Evolutionary conservation across 2,329 filamentous ascomycete species (phyloP).

Genomic region (Claviceps sp.): DNA sequence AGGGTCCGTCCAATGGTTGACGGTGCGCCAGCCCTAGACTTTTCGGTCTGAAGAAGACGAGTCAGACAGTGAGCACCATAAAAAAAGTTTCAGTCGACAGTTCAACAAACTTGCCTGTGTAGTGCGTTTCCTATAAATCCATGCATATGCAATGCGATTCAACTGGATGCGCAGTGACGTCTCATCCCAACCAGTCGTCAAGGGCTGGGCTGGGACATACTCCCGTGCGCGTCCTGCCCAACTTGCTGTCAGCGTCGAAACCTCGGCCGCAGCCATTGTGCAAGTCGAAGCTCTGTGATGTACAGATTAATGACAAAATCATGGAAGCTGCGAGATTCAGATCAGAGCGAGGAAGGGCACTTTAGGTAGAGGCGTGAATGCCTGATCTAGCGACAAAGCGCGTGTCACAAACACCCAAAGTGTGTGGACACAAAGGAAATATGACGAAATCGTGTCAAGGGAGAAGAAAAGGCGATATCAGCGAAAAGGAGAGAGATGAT

Average conservation of each 20-base stretch:
- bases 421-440: too few species aligned
- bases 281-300: conserved; percentile 30
- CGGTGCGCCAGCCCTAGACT: neutral
- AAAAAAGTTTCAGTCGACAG: neutral
- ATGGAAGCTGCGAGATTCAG: conserved; percentile 32
- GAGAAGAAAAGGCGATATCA: neutral
- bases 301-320: conserved; percentile 31
- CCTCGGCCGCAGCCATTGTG: conserved; percentile 41
- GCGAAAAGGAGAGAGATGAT: neutral
- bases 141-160: conserved; percentile 22
- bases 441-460: neutral
- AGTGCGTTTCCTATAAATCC: neutral
- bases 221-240: conserved; percentile 28
- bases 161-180: conserved; percentile 22
- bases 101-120: neutral
- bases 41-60: neutral
- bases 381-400: too few species aligned
- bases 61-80: neutral
- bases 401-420: too few species aligned
- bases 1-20: neutral
- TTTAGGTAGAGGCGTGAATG: too few species aligned
- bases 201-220: conserved; percentile 20
- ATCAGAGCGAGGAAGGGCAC: neutral
- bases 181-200: conserved; percentile 15
- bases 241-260: conserved; percentile 29